Base-by-base conservation (phyloP, 805 yeast genomes). In the Wickerhamomyces pijperi region DNA sequence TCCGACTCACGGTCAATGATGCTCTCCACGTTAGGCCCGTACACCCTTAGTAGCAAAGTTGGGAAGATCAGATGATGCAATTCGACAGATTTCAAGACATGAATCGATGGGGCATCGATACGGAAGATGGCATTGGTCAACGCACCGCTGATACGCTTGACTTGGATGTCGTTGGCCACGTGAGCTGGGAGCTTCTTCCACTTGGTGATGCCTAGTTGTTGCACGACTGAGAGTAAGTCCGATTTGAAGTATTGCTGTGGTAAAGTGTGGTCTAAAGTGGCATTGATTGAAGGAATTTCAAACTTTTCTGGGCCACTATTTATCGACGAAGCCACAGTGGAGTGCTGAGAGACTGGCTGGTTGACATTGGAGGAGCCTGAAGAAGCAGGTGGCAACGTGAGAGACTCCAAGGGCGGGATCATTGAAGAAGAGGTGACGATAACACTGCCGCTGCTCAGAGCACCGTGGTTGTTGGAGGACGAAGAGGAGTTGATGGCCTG, bases 101-200 rank as follows among this genome's bases (percentile, higher is more conserved):
- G 59, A 46, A 47, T 39, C 2, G 52, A 42, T 0, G 76, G 76
- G 39, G 82, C 78, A 50, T 72, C 79, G 3, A 92, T 72, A 51
- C 77, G 77, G 58, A 82, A 92, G 39, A 90, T 82, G 28, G 88
- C 81, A 58, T 92, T 92, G 17, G 97, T 92, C 56, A 92, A 69
- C 0, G 98, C 98, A 17, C 98, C 97, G 29, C 84, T 74, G 37
- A 92, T 85, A 46, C 95, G 70, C 32, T 61, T 66, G 17, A 88
- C 58, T 18, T 60, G 65, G 32, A 90, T 58, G 31, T 64, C 59
- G 17, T 63, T 64, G 16, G 70, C 57, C 8, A 64, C 46, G 51
- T 50, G 49, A 19, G 19, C 50, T 46, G 56, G 53, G 16, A 68
- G 38, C 47, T 63, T 46, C 49, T 78, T 74, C 98, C 98, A 92